Base-by-base conservation (phyloP, 2,329 filamentous ascomycete species). In the Epichloe festucae region DNA sequence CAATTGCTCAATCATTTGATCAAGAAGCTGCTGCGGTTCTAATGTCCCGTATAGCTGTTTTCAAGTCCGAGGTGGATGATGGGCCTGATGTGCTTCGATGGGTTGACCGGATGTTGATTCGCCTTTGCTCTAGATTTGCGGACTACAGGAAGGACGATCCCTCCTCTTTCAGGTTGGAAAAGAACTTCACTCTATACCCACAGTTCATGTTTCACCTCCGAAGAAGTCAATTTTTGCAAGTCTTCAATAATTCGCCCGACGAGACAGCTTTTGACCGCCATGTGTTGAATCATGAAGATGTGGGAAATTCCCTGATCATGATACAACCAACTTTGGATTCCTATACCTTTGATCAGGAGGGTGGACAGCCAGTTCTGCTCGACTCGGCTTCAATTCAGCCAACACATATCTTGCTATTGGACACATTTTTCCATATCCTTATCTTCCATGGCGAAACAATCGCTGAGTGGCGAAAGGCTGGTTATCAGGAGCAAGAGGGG, bases 201-300 rank as follows among this genome's bases (percentile, higher is more conserved):
- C 93, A 98, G 67, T 98, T 98, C 72, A 98, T 98, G 93, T 98
- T 98, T 77, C 93, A 98, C 68, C 78, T 98, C 55, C 86, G 93
- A 60, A 82, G 93, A 69, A 95, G 89, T 70, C 93, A 97, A 69
- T 98, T 98, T 75, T 71, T 98, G 57, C 93, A 98, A 65, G 90
- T 98, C 52, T 98, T 98, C 79, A 98, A 98, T 75, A 98, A 97
- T 69, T 97, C 91, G 0, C 93, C 93, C 7, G 93, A 98, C 62
- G 93, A 98, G 70, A 98, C 93, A 23, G 93, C 93, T n/a, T 98
- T 98, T 70, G 95, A 97, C 67, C 81, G 93, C 55, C 93, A 98
- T 65, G 89, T 98, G 3, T 77, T 98, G 57, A 95, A 97, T 66
- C 90, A 97, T 62, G 93, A 98, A 68, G 93, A 97, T 68, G 89